Evolutionary conservation across 2,329 filamentous ascomycete species (phyloP).

Genomic region (Diplodia scrobiculata): DNA sequence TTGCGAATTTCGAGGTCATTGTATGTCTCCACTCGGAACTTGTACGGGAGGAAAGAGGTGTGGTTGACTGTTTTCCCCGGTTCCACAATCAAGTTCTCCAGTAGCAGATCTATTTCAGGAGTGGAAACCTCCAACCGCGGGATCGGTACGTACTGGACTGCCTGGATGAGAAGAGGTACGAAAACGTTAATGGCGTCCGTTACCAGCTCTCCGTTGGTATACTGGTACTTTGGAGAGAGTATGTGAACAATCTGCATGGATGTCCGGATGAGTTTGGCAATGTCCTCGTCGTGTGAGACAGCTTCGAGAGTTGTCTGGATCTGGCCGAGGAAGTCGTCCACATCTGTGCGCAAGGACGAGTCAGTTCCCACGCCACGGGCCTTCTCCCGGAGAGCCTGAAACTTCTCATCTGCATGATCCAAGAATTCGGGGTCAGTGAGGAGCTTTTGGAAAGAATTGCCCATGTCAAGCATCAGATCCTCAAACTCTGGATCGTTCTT

Average conservation of each 20-base stretch:
- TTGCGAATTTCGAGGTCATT: constrained; percentile 87
- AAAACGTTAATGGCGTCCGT: constrained; percentile 78
- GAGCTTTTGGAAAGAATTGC: constrained; percentile 74
- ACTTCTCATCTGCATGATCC: constrained; percentile 69
- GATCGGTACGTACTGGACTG: constrained; percentile 84
- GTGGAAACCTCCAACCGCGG: constrained; percentile 85
- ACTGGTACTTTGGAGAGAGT: constrained; percentile 65
- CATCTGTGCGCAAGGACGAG: constrained; percentile 69
- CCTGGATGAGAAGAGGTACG: constrained; percentile 72
- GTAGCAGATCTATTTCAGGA: constrained; percentile 77
- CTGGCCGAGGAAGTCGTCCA: constrained; percentile 72
- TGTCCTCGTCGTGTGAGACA: constrained; percentile 69
- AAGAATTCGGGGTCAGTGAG: constrained; percentile 86
- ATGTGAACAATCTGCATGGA: constrained; percentile 68
- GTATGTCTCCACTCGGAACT: constrained; percentile 75
- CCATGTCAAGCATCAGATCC: constrained; percentile 70
- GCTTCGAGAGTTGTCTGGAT: constrained; percentile 67
- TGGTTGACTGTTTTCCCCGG: constrained; percentile 81
- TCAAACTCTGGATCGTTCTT: constrained; percentile 82
- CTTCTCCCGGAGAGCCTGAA: constrained; percentile 61
- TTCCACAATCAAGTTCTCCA: constrained; percentile 89
- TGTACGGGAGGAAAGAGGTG: constrained; percentile 86
- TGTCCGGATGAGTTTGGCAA: constrained; percentile 69
- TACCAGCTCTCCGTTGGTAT: constrained; percentile 70
- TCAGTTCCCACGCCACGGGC: constrained; percentile 62